Evolutionary conservation across 225 moss, liverwort and hornwort genomes (phyloP).

Genomic region (Climacium dendroides): DNA sequence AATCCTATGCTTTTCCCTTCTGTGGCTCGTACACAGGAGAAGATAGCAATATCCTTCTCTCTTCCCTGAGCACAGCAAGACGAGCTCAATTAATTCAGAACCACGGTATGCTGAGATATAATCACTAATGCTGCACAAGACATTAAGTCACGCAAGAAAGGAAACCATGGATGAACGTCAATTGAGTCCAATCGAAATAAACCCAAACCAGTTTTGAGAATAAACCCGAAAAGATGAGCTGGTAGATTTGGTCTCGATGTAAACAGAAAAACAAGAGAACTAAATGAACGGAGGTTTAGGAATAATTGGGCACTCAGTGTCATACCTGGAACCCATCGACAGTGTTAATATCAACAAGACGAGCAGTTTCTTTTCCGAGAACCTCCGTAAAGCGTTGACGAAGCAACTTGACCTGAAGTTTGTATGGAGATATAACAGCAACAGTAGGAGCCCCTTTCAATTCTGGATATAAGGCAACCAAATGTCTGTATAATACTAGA

Average conservation of each 20-base stretch:
- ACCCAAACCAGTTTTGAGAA: background rate
- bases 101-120: background rate
- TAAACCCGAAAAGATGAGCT: background rate
- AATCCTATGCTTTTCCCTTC: conserved; percentile 87
- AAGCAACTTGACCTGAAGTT: conserved; percentile 94
- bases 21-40: conserved; percentile 87
- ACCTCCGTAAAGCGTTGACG: conserved; percentile 71
- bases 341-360: conserved; percentile 83
- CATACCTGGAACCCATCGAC: conserved; percentile 96
- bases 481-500: conserved; percentile 70
- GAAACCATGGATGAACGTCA: background rate
- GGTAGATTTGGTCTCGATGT: background rate
- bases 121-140: background rate
- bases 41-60: conserved; percentile 92
- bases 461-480: conserved; percentile 68
- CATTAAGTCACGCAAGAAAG: background rate
- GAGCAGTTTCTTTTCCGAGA: conserved; percentile 76
- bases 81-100: background rate
- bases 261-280: background rate
- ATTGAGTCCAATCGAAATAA: background rate
- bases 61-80: conserved; percentile 55
- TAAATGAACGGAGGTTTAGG: background rate
- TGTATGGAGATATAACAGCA: conserved; percentile 95
- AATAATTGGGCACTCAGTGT: background rate
- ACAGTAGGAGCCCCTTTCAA: conserved; percentile 62